Base-by-base conservation (phyloP, 1,284 basidiomycete genomes). In the Wolfiporia cocos region DNA sequence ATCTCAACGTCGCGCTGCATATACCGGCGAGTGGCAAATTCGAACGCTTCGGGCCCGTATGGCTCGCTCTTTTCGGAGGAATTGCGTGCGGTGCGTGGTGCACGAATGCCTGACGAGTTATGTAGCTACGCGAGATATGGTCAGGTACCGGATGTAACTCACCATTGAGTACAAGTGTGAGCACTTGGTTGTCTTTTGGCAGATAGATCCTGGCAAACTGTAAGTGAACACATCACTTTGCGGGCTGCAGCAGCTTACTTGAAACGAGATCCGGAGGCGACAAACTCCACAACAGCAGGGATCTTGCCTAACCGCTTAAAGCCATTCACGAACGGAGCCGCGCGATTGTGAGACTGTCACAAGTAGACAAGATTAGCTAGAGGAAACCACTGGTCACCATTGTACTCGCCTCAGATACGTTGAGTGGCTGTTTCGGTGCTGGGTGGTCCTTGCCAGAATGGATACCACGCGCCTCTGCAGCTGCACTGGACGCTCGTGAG, bases 1-100 rank as follows among this genome's bases (percentile, higher is more conserved):
- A 98, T 82, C 64, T 99, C 95, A 12, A 93, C 86, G 56, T 99
- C 96, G 19, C 94, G 81, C 63, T 99, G 96, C 80, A 97, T 84
- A 56, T 86, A 92, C 45, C 76, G 75, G 36, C 80, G 78, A 10
- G 78, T 79, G 3, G 90, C 77, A 54, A 90, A 98, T 32, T 90
- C 86, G 5, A 81, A 70, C 2, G 92, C 81, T 62, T 99, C 94
- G 1, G 65, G 55, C 5, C 94, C 95, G 59, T 74, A 97, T 2
- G 93, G 90, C 59, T 99, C 95, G 45, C 82, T 74, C 66, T 92
- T 92, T 55, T 98, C 95, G 14, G 77, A 80, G 0, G 85, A 51
- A 57, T 82, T 91, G 33, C 92, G 78, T 15, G 87, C 84, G 1
- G 86, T 79, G 31, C 90, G 80, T 29, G 92, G 91, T 1, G 90